Evolutionary conservation across 345 rosid species (phyloP).

Genomic region (Heritiera fomes): DNA sequence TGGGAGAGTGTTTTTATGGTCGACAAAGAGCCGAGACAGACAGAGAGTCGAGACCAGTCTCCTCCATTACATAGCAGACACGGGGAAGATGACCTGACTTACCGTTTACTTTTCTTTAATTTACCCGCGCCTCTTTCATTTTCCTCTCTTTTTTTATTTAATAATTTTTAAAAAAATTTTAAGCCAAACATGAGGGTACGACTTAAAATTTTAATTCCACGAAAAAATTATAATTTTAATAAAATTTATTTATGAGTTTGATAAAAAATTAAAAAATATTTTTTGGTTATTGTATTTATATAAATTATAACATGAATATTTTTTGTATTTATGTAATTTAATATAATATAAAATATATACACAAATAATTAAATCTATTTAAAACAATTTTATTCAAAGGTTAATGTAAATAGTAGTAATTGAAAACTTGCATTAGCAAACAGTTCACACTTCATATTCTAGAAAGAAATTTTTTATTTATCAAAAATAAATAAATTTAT

Average conservation of each 20-base stretch:
- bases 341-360: too few species aligned
- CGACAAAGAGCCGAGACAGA: neutral
- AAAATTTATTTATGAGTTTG: too few species aligned
- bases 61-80: neutral
- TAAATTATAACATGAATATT: too few species aligned
- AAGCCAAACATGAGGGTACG: too few species aligned
- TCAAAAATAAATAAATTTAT: neutral
- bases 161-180: too few species aligned
- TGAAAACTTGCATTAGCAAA: neutral
- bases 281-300: too few species aligned
- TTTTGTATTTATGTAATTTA: too few species aligned
- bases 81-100: slow-evolving; percentile 4
- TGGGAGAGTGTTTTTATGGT: neutral
- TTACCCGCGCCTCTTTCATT: neutral
- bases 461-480: neutral
- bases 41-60: neutral
- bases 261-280: too few species aligned
- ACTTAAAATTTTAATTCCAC: too few species aligned
- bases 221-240: too few species aligned
- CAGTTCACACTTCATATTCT: neutral
- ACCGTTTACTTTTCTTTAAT: slow-evolving; percentile 4
- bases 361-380: too few species aligned
- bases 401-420: neutral
- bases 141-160: too few species aligned
- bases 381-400: neutral